Base-by-base conservation (phyloP, 2,329 filamentous ascomycete species). In the Alternaria solani region DNA sequence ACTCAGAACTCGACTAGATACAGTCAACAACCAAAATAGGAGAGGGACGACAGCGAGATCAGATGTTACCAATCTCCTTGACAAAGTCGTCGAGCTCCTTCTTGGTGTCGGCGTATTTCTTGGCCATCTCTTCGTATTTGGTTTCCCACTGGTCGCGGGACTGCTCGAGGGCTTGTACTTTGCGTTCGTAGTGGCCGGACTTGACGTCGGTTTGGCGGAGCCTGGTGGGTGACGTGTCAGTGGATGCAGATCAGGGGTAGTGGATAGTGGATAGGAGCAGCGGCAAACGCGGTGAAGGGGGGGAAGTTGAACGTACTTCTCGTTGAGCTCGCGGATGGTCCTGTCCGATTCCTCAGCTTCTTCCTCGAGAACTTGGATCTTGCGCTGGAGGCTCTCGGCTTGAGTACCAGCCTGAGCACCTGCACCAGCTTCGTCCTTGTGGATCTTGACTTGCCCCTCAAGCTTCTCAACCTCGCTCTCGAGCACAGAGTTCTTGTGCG, bases 161-260 rank as follows among this genome's bases (percentile, higher is more conserved):
- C 77, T 88, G 86, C 85, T 99, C 95, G 77, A 97, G 89, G 75
- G 95, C 94, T 83, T 97, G 93, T 73, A 98, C 95, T 87, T 98
- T 98, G 84, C 95, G 95, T 86, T 99, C 95, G 83, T 94, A 98
- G 86, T 99, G 94, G 75, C 94, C 95, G 77, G 94, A 94, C 87
- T 98, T 98, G 84, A 98, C 93, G 81, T 99, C 95, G 84, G 95
- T 97, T 85, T 97, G 94, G 81, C 95, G 94, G 78, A 98, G 92
- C 85, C 95, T 99, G 57, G 47, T 25, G 49, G 23, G 38, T 54
- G 54, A 57, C 49, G 60, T 48, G 65, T 75, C 60, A 74, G 72
- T 63, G 65, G 52, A 46, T 48, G 47, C 41, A 57, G 52, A 60
- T 26, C 36, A 46, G 60, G 57, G 56, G 47, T 38, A 43, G 26